Evolutionary conservation across 23 red algal species (phyloP), one percentile per base, ranked within the genome.

Genomic region (Chondrus crispus): DNA sequence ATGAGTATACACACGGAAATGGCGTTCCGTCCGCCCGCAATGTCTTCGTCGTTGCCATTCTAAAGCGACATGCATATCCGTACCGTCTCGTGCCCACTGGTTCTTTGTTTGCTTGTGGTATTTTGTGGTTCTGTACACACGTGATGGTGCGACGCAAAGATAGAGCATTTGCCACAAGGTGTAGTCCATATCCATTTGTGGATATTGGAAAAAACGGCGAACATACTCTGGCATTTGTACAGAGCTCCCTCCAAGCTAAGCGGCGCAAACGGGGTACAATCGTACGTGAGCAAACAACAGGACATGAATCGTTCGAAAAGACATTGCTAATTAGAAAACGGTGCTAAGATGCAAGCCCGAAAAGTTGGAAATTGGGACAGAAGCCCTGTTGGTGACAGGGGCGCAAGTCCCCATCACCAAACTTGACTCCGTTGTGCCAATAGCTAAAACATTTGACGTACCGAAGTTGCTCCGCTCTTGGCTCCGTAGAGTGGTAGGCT

Each of bases 21-120:
- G n/a, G n/a, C n/a, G n/a, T n/a, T n/a, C n/a, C n/a, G n/a, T n/a
- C n/a, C n/a, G n/a, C n/a, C n/a, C n/a, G n/a, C n/a, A n/a, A n/a
- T n/a, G n/a, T n/a, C n/a, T n/a, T n/a, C n/a, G n/a, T n/a, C n/a
- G n/a, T n/a, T n/a, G n/a, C n/a, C n/a, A n/a, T n/a, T n/a, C n/a
- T n/a, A n/a, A n/a, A n/a, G n/a, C n/a, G n/a, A n/a, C n/a, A n/a
- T n/a, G n/a, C n/a, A n/a, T n/a, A n/a, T n/a, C 38, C 90, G 33
- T 84, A 93, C 93, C 97, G 64, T 99, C 97, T n/a, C 97, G 91
- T 7, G 93, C 94, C 97, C 97, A 99, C 77, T 99, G 97, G 46
- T 96, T 96, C 79, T 99, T 99, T 11, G 97, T 99, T 81, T 96
- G 97, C 88, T 86, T 85, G 54, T 99, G 97, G 43, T 96, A 99